phyloP scores from a whole-genome alignment of 176 grass and related monocot genomes.

The Carex myosuroides region DNA sequence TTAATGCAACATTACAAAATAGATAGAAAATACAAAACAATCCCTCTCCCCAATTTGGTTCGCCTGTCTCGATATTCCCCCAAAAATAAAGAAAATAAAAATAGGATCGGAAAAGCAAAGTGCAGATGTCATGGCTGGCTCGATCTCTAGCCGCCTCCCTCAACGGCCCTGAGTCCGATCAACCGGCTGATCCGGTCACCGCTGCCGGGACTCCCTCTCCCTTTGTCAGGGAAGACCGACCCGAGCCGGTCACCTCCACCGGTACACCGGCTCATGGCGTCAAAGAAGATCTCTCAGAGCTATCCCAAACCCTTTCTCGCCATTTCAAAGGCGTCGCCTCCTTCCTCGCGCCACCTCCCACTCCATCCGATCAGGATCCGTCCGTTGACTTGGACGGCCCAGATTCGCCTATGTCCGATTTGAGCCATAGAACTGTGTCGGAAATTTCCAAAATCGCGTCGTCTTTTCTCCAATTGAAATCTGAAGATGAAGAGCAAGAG shows the following conservation, averaged over 20 bases:
- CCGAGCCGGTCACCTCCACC: not conserved
- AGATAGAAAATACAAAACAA: not conserved
- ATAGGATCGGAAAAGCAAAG: slow-evolving; percentile 11
- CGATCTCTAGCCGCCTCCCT: slow-evolving; percentile 69
- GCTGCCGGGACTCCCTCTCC: not conserved
- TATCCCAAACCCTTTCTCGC: slow-evolving; percentile 66
- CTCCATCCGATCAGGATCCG: slow-evolving; percentile 9
- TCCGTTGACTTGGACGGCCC: not conserved
- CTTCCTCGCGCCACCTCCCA: slow-evolving; percentile 68
- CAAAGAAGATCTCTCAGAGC: slow-evolving; percentile 84
- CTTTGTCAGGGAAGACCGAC: slow-evolving; percentile 13
- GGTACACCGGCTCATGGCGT: slow-evolving; percentile 42
- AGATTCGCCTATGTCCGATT: slow-evolving; percentile 32
- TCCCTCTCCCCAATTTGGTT: not conserved
- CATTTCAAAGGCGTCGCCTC: slow-evolving; percentile 78
- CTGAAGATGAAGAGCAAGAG: slow-evolving; percentile 46
- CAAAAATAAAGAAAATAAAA: not conserved
- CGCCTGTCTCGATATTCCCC: slow-evolving; percentile 29
- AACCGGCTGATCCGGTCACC: slow-evolving; percentile 26
- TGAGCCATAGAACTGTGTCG: slow-evolving; percentile 48
- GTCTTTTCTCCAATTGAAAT: slow-evolving; percentile 49
- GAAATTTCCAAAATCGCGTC: slow-evolving; percentile 77
- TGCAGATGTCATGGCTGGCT: slow-evolving; percentile 69
- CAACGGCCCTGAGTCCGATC: slow-evolving; percentile 34
- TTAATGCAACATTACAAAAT: not conserved